Percentiles rank a stretch among this genome's conserved stretches.
Evolutionary conservation across 176 grass and related monocot species (phyloP).

Genomic region (Bothriochloa decipiens): DNA sequence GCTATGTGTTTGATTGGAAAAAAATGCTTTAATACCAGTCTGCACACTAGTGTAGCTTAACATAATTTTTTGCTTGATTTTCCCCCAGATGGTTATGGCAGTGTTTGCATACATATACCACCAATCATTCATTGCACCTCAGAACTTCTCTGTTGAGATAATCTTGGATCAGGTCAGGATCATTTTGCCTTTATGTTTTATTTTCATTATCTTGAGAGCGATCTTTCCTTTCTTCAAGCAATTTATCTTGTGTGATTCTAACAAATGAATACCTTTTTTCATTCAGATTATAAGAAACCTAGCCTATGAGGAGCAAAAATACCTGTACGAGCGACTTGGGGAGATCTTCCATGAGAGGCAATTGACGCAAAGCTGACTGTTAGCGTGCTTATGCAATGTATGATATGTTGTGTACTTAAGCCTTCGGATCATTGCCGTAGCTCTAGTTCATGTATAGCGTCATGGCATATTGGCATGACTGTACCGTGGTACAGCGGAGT

Average conservation of each 20-base stretch:
- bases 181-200: slow-evolving; percentile 2
- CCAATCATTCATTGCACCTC: slow-evolving; percentile 86
- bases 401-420: slow-evolving; percentile 30
- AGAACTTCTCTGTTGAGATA: slow-evolving; percentile 79
- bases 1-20: neutral
- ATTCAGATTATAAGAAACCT: slow-evolving; percentile 81
- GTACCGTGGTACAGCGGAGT: slow-evolving; percentile 30
- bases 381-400: slow-evolving; percentile 29
- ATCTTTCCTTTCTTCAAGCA: neutral
- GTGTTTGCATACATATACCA: slow-evolving; percentile 99
- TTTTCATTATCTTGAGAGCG: neutral
- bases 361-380: slow-evolving; percentile 54
- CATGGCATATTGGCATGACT: neutral
- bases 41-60: slow-evolving; percentile 20
- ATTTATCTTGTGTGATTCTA: slow-evolving; percentile 16
- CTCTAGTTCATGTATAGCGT: slow-evolving; percentile 56
- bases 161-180: slow-evolving; percentile 88
- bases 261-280: slow-evolving; percentile 1
- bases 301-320: slow-evolving; percentile 77
- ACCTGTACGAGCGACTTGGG: slow-evolving; percentile 79
- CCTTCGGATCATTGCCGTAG: neutral
- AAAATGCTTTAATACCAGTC: slow-evolving; percentile 8
- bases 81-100: slow-evolving; percentile 96
- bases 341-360: slow-evolving; percentile 58
- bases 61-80: slow-evolving; percentile 32